Percentiles rank a stretch among this genome's conserved stretches.
Evolutionary conservation across 177 flowering plant species (phyloP).

Genomic region (Vitis hybrid): DNA sequence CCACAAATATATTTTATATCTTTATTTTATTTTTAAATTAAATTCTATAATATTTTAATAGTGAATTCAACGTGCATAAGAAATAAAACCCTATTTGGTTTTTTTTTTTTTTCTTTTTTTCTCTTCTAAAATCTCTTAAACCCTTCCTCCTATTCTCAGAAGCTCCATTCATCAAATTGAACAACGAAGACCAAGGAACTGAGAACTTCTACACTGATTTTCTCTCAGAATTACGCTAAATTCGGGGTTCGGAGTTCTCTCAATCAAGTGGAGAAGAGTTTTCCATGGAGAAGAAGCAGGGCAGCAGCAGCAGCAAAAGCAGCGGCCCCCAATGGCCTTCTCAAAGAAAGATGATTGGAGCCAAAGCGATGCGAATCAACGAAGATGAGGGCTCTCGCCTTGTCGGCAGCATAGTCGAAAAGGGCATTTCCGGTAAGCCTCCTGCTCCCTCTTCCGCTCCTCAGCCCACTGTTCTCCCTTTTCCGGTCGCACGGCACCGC

Average conservation of each 20-base stretch:
- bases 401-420: conserved; percentile 72
- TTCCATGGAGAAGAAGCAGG: conserved; percentile 22
- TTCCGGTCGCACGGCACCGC: conserved; percentile 97
- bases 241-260: no score
- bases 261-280: background rate
- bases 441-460: conserved; percentile 40
- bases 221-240: no score
- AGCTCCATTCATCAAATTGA: no score
- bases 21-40: no score
- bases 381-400: conserved; percentile 36
- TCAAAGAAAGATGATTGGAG: conserved; percentile 10
- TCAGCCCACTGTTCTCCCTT: conserved; percentile 71
- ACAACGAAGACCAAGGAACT: background rate
- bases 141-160: no score
- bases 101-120: no score
- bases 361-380: conserved; percentile 16
- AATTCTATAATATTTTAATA: no score
- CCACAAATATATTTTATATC: no score
- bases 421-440: conserved; percentile 44
- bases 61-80: no score
- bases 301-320: conserved; percentile 7
- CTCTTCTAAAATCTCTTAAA: no score
- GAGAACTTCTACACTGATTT: background rate
- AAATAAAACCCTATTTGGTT: no score
- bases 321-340: conserved; percentile 1